These are phyloP conservation scores for Penicillium expansum DNA, from an alignment of 2,329 filamentous ascomycete genomes.

Conservation along the genomic window DNA sequence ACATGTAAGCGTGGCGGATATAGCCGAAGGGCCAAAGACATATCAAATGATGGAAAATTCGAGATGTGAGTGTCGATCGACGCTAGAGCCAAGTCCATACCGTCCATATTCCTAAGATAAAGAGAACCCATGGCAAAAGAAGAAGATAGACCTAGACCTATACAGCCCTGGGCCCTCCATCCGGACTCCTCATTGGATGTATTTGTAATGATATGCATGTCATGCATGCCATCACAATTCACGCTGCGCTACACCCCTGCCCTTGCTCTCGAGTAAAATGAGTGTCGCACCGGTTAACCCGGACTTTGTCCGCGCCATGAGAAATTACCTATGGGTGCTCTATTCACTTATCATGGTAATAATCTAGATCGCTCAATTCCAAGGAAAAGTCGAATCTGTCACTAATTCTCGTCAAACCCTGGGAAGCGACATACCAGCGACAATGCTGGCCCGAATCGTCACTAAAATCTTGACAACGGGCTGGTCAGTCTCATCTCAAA, in stretches of 20 bases:
- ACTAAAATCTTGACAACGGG: conserved; percentile 11
- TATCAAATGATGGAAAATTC: background rate
- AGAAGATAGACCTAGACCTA: too few species aligned
- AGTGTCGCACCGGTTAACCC: too few species aligned
- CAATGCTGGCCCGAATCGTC: background rate
- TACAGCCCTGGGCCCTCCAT: too few species aligned
- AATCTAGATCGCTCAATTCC: conserved; percentile 7
- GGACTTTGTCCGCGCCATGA: conserved; percentile 17
- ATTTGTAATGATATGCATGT: background rate
- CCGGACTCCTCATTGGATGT: background rate
- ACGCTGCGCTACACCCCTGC: conserved; percentile 52
- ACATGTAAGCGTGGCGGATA: background rate
- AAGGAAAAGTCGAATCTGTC: conserved; percentile 12
- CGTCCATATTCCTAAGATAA: background rate
- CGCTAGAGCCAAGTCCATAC: background rate
- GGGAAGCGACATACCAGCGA: conserved; percentile 11
- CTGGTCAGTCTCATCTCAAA: conserved; percentile 11
- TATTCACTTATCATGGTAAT: conserved; percentile 12
- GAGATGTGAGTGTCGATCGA: background rate
- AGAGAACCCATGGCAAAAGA: background rate
- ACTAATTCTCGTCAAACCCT: background rate
- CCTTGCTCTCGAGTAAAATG: conserved; percentile 95
- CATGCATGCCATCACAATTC: background rate
- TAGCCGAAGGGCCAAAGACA: background rate
- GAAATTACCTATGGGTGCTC: conserved; percentile 15